These are phyloP conservation scores for Aspergillus sclerotialis DNA, from an alignment of 2,329 filamentous ascomycete species.

Conservation along the genomic window DNA sequence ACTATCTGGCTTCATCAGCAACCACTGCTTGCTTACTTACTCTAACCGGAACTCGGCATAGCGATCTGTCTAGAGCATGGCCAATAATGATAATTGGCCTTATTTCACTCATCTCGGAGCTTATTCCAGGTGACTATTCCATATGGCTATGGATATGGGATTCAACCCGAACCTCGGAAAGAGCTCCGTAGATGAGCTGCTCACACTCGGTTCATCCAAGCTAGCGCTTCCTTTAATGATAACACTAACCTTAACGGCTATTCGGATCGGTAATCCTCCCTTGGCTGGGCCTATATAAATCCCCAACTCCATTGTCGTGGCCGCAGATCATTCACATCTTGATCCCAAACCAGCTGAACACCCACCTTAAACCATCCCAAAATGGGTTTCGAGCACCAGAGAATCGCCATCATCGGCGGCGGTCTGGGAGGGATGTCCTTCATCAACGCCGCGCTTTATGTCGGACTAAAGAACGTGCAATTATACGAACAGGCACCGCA, in stretches of 20 bases:
- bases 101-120: too few species aligned
- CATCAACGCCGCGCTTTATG: slow-evolving; percentile 26
- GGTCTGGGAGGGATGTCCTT: slow-evolving; percentile 31
- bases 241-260: not conserved
- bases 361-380: slow-evolving; percentile 1
- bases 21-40: too few species aligned
- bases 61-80: too few species aligned
- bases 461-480: slow-evolving; percentile 23
- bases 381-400: slow-evolving; percentile 23
- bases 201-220: too few species aligned
- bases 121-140: too few species aligned
- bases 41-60: too few species aligned
- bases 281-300: not conserved
- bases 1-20: not conserved
- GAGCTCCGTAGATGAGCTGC: too few species aligned
- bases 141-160: too few species aligned
- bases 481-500: slow-evolving; percentile 32
- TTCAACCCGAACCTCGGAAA: too few species aligned
- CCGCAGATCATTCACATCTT: not conserved
- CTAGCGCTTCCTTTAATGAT: too few species aligned
- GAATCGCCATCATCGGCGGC: slow-evolving; percentile 28
- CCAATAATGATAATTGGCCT: too few species aligned
- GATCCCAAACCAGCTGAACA: not conserved
- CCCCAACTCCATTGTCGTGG: not conserved
- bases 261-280: not conserved